Percentiles rank a stretch among this genome's conserved stretches.
Evolutionary conservation across 169 alveolate species (phyloP).

Genomic region (Eimeria tenella): DNA sequence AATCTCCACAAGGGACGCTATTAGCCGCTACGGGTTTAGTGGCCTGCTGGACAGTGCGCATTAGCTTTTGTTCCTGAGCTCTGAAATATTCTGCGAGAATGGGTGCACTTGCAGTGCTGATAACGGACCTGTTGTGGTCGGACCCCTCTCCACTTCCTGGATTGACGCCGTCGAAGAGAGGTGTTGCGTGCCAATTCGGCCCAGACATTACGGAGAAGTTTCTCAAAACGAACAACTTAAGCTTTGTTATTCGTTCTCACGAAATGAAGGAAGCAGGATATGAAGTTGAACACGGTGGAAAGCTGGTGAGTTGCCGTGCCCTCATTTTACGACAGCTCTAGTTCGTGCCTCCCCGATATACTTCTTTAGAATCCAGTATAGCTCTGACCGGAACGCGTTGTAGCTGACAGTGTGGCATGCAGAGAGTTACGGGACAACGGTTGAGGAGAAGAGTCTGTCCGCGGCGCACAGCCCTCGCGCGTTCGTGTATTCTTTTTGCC

Average conservation of each 20-base stretch:
- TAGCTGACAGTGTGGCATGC: not conserved
- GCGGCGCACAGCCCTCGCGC: not conserved
- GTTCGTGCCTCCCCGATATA: not conserved
- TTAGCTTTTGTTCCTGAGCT: no score
- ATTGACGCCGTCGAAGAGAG: conserved; percentile 98
- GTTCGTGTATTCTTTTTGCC: not conserved
- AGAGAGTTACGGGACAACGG: not conserved
- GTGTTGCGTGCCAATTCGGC: conserved; percentile 92
- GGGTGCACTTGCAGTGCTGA: conserved; percentile 78
- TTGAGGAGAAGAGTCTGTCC: no score
- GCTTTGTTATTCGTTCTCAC: conserved; percentile 96
- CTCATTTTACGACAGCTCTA: not conserved
- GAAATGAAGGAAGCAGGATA: conserved; percentile 99
- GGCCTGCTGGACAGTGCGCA: no score
- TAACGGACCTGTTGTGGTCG: conserved; percentile 98
- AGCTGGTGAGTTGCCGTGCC: conserved; percentile 82
- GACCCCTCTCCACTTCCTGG: conserved; percentile 98
- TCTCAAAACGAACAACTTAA: conserved; percentile 93
- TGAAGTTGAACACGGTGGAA: conserved; percentile 97
- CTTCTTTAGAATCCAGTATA: not conserved
- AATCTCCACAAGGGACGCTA: no score
- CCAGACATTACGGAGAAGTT: conserved; percentile 97
- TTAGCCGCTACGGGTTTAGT: no score
- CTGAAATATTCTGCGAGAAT: not conserved
- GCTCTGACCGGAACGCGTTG: not conserved